phyloP scores from a whole-genome alignment of 176 grass and related monocot genomes.

The Oropetium thomaeum region DNA sequence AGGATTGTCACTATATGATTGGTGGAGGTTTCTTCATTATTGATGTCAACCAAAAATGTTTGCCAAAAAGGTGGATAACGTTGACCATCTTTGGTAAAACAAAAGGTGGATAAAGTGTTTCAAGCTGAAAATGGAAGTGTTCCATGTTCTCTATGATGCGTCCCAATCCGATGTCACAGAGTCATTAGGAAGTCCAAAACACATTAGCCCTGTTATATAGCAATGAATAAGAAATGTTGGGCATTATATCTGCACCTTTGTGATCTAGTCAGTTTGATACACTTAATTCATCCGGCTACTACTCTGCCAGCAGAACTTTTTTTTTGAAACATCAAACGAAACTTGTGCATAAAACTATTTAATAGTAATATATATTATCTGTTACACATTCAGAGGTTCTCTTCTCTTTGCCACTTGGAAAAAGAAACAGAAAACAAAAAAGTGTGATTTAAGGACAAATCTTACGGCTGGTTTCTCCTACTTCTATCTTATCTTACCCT shows the following conservation, averaged over 20 bases:
- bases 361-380: background rate
- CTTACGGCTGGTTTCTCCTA: background rate
- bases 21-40: too few species aligned
- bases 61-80: too few species aligned
- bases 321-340: too few species aligned
- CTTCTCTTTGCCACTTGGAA: background rate
- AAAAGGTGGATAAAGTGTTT: too few species aligned
- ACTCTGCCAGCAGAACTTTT: background rate
- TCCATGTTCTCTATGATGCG: too few species aligned
- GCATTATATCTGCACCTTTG: background rate
- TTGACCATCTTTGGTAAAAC: too few species aligned
- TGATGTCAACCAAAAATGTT: too few species aligned
- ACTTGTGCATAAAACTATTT: background rate
- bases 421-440: background rate
- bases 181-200: background rate
- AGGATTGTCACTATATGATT: too few species aligned
- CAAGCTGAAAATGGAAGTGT: too few species aligned
- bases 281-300: background rate
- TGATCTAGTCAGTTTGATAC: background rate
- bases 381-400: background rate
- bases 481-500: conserved; percentile 11
- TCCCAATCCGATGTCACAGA: too few species aligned
- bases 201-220: background rate
- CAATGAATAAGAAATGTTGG: background rate
- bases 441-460: background rate